A percentile compares a stretch with the other conserved stretches of the same genome.
These are phyloP conservation scores for Fragilariopsis cylindrus DNA, from an alignment of 108 stramenopile genomes.

Conservation along the genomic window DNA sequence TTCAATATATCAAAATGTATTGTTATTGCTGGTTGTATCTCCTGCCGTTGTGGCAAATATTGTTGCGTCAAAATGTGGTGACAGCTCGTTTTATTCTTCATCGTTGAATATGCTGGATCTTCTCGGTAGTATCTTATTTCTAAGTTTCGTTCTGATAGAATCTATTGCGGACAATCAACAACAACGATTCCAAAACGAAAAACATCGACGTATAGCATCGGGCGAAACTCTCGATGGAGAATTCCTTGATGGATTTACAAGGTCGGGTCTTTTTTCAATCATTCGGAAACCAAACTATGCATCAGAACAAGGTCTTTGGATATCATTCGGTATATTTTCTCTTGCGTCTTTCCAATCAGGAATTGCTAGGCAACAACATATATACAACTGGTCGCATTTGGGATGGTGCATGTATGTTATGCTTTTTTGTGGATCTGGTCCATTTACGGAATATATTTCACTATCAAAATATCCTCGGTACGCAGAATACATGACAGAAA, in stretches of 20 bases:
- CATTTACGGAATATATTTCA: slow-evolving; percentile 70
- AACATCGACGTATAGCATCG: slow-evolving; percentile 33
- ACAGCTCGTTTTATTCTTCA: slow-evolving; percentile 3
- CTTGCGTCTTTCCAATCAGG: slow-evolving; percentile 20
- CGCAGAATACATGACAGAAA: slow-evolving; percentile 47
- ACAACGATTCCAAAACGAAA: slow-evolving; percentile 68
- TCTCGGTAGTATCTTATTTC: slow-evolving; percentile 40
- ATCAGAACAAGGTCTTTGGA: slow-evolving; percentile 68
- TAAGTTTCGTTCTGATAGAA: slow-evolving; percentile 57
- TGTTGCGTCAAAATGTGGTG: slow-evolving; percentile 24
- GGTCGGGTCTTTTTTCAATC: slow-evolving; percentile 64
- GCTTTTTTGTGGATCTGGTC: slow-evolving; percentile 71
- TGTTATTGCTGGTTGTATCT: slow-evolving; percentile 63
- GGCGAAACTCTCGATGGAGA: slow-evolving; percentile 33
- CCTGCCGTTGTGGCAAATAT: slow-evolving; percentile 58
- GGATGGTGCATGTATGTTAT: slow-evolving; percentile 52
- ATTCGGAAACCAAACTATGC: slow-evolving; percentile 85
- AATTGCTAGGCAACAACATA: slow-evolving; percentile 31
- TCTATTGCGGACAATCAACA: slow-evolving; percentile 79
- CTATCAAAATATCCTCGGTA: slow-evolving; percentile 65
- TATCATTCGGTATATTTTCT: slow-evolving; percentile 63
- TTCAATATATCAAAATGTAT: slow-evolving; percentile 60
- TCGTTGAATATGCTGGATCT: slow-evolving; percentile 53
- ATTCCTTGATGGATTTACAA: slow-evolving; percentile 62
- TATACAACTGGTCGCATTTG: slow-evolving; percentile 55